phyloP scores from a whole-genome alignment of 345 rosid genomes.

The Punica granatum region DNA sequence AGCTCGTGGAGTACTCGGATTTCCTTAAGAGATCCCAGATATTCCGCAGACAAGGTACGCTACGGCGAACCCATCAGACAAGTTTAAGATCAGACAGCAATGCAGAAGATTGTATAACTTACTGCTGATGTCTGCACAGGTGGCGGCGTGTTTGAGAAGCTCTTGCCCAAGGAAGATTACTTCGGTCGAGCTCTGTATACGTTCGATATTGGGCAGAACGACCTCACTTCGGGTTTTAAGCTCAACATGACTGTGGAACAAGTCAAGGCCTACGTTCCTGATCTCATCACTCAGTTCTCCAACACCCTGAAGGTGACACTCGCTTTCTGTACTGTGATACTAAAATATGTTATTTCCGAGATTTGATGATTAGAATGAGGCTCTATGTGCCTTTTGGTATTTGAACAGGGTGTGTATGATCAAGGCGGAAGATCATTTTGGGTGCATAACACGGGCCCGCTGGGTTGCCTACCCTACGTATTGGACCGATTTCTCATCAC shows the following conservation, averaged over 20 bases:
- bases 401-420: slow-evolving; percentile 33
- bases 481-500: slow-evolving; percentile 35
- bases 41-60: slow-evolving; percentile 32
- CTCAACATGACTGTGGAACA: slow-evolving; percentile 52
- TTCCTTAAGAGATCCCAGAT: slow-evolving; percentile 37
- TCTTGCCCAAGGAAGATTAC: slow-evolving; percentile 40
- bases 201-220: slow-evolving; percentile 70
- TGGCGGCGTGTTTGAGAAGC: slow-evolving; percentile 31
- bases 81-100: background rate
- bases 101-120: background rate
- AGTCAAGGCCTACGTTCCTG: slow-evolving; percentile 52
- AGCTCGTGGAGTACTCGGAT: slow-evolving; percentile 47
- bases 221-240: slow-evolving; percentile 56
- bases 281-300: slow-evolving; percentile 32
- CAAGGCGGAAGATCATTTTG: slow-evolving; percentile 70
- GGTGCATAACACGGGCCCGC: slow-evolving; percentile 75
- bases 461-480: slow-evolving; percentile 58
- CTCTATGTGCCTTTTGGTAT: background rate
- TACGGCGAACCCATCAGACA: background rate
- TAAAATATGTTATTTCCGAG: background rate
- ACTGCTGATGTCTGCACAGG: background rate
- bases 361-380: background rate
- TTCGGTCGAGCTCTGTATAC: slow-evolving; percentile 45
- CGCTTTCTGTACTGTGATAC: background rate
- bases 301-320: slow-evolving; percentile 31